Conservation (phyloP, 139 green algal genomes). For the Penium margaritaceum region DNA sequence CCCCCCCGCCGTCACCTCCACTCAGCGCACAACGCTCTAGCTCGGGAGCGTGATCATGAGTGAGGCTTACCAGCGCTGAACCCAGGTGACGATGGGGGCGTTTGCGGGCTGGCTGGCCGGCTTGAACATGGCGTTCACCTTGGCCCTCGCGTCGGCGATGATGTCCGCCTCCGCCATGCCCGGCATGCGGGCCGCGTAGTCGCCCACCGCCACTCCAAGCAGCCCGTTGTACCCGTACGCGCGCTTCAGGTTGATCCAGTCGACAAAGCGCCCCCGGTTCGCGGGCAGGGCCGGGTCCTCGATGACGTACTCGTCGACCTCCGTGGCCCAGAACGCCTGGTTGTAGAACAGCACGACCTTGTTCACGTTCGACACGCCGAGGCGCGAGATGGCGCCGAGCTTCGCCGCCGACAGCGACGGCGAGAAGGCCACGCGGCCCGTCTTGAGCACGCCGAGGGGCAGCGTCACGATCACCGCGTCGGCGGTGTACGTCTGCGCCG, state of each 20-base stretch:
- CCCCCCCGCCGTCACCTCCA: no score
- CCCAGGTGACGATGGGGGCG: no score
- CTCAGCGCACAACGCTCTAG: no score
- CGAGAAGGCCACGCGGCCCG: constrained; percentile 57
- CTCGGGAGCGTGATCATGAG: no score
- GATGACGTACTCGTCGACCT: constrained; percentile 54
- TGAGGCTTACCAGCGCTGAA: no score
- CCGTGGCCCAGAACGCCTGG: constrained; percentile 64
- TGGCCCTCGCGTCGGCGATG: constrained; percentile 58
- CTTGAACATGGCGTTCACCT: constrained; percentile 67
- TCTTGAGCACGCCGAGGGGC: constrained; percentile 52
- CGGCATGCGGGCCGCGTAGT: constrained; percentile 57
- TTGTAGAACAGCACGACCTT: constrained; percentile 79
- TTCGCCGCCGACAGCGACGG: constrained; percentile 71
- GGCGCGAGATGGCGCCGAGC: constrained; percentile 52
- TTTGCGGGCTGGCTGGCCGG: no score
- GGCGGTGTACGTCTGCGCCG: constrained; percentile 41
- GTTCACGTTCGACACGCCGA: constrained; percentile 78
- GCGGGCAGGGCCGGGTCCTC: neutral
- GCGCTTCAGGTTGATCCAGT: neutral
- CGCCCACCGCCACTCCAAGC: constrained; percentile 67
- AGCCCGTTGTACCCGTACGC: constrained; percentile 56
- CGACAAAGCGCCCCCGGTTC: no score
- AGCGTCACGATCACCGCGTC: constrained; percentile 64
- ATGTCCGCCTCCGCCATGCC: constrained; percentile 24